Percentiles rank a stretch among this genome's conserved stretches.
These are phyloP conservation scores for Cladorrhinum sp. DNA, from an alignment of 2,329 filamentous ascomycete genomes.

Conservation along the genomic window DNA sequence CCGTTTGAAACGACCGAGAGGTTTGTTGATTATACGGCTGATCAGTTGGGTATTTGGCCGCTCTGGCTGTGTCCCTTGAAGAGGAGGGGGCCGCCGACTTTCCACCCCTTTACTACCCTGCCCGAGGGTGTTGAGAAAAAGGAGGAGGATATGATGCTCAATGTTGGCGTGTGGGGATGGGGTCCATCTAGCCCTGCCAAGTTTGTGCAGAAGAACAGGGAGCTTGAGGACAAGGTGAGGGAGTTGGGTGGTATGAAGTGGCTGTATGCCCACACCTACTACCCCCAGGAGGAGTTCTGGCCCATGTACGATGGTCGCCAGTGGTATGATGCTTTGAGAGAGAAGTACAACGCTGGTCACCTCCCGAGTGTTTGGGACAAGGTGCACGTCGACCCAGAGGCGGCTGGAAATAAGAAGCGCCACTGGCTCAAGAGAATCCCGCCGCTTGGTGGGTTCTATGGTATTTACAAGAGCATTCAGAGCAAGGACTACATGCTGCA, in stretches of 20 bases:
- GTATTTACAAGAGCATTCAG: conserved; percentile 57
- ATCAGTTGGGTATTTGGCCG: conserved; percentile 54
- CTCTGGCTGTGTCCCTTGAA: conserved; percentile 59
- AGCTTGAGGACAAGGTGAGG: conserved; percentile 66
- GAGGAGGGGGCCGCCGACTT: conserved; percentile 48
- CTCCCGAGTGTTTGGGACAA: conserved; percentile 71
- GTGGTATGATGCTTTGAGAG: conserved; percentile 61
- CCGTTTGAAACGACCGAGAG: conserved; percentile 50
- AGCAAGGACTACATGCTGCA: conserved; percentile 56
- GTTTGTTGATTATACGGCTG: conserved; percentile 55
- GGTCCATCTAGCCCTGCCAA: conserved; percentile 54
- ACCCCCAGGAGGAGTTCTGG: conserved; percentile 62
- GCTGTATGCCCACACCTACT: conserved; percentile 85
- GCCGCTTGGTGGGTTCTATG: conserved; percentile 58
- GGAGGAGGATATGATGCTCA: conserved; percentile 46
- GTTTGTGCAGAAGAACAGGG: conserved; percentile 69
- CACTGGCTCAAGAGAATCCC: conserved; percentile 46
- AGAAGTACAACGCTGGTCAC: conserved; percentile 59
- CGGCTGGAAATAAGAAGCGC: conserved; percentile 37
- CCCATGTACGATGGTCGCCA: conserved; percentile 45
- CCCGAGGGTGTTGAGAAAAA: conserved; percentile 23
- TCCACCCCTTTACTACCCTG: conserved; percentile 51
- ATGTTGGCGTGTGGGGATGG: conserved; percentile 77
- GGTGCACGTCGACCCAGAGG: conserved; percentile 49
- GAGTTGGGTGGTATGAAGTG: conserved; percentile 77